Evolutionary conservation across 83 land plant species (phyloP).

Genomic region (Thuja plicata): DNA sequence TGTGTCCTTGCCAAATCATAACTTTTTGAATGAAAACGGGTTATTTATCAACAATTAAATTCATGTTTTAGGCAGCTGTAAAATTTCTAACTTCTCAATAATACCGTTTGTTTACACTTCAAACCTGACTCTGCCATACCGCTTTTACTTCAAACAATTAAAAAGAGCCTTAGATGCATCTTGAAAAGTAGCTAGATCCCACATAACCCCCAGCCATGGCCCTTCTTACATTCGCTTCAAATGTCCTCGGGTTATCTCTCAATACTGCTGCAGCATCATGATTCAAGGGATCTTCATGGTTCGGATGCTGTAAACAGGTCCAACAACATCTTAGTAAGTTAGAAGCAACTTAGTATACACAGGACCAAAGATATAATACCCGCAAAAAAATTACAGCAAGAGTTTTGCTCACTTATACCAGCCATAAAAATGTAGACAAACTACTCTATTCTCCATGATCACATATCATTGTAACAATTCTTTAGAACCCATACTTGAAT

Average conservation of each 20-base stretch:
- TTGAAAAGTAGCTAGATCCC: slow-evolving; percentile 58
- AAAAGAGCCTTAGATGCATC: slow-evolving; percentile 39
- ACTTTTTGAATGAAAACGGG: background rate
- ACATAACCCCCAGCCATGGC: slow-evolving; percentile 82
- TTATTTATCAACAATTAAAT: background rate
- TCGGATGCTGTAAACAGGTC: slow-evolving; percentile 67
- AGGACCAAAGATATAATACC: background rate
- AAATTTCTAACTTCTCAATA: background rate
- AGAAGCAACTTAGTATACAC: background rate
- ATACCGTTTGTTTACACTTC: background rate
- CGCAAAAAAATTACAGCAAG: no score
- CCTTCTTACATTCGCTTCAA: slow-evolving; percentile 72
- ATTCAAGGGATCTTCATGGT: slow-evolving; percentile 84
- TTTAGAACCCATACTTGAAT: no score
- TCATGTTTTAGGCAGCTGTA: background rate
- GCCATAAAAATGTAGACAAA: background rate
- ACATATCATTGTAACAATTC: background rate
- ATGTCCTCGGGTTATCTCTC: slow-evolving; percentile 63
- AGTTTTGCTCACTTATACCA: background rate
- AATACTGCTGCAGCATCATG: slow-evolving; percentile 82
- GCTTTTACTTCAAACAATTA: background rate
- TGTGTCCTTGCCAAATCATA: background rate
- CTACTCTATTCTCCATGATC: background rate
- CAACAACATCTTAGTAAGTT: background rate
- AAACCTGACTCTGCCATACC: background rate